Conservation (phyloP, 2,329 filamentous ascomycete genomes). For the Cladosporium austrohemisphaericum region DNA sequence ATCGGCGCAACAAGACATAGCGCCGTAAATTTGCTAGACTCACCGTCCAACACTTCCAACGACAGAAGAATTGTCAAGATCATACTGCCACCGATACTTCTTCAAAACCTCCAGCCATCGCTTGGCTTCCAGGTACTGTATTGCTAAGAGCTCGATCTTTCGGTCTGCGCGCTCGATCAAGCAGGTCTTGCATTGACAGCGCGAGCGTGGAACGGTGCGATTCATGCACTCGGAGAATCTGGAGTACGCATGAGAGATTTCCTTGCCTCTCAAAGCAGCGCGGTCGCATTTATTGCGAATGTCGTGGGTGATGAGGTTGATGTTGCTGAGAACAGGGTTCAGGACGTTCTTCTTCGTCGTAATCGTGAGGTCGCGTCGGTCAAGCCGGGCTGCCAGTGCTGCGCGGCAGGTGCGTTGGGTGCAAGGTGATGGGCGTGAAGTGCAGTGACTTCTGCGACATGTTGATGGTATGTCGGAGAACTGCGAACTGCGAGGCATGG, state of each 20-base stretch:
- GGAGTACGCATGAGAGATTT: neutral
- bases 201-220: neutral
- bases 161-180: neutral
- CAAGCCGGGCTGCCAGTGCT: constrained; percentile 1
- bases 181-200: neutral
- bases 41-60: neutral
- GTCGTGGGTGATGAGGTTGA: constrained; percentile 5
- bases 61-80: neutral
- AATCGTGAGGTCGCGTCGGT: constrained; percentile 6
- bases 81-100: constrained; percentile 8
- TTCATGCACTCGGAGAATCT: neutral
- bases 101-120: constrained; percentile 1
- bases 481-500: neutral
- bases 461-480: neutral
- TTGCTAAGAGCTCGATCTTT: neutral
- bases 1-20: neutral
- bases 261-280: neutral
- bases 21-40: neutral
- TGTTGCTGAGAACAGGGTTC: constrained; percentile 5
- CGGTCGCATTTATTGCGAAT: constrained; percentile 6
- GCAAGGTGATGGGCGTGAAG: neutral
- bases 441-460: constrained; percentile 1
- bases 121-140: constrained; percentile 1
- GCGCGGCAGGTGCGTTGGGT: neutral
- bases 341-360: constrained; percentile 1